Evolutionary conservation across 1,139 yeast species (phyloP).

Genomic region (Candida sanyaensis): DNA sequence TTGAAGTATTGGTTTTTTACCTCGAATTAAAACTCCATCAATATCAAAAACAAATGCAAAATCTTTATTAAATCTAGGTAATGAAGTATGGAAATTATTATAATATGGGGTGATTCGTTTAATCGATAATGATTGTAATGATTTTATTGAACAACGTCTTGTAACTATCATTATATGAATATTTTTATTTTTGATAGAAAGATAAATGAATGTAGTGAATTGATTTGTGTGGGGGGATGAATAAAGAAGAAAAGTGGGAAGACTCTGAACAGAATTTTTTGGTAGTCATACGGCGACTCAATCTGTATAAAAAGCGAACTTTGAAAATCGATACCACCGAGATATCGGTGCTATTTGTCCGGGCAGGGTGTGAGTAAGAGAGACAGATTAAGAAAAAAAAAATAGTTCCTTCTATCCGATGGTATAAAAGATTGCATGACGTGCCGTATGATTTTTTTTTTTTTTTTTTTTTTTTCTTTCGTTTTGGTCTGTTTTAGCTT

Average conservation of each 20-base stretch:
- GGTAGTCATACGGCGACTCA: constrained; percentile 2
- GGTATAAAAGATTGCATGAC: neutral
- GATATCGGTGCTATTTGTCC: neutral
- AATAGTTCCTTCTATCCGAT: constrained; percentile 1
- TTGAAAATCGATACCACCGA: neutral
- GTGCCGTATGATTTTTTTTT: constrained; percentile 1
- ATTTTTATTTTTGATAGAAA: neutral
- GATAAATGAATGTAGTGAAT: neutral
- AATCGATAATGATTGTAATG: neutral
- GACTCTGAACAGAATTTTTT: neutral
- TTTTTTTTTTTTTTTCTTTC: too few species aligned
- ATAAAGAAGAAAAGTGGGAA: neutral
- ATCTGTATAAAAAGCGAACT: neutral
- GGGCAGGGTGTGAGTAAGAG: neutral
- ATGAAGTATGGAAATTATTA: constrained; percentile 2
- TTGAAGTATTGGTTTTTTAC: constrained; percentile 64
- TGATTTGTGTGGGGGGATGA: too few species aligned
- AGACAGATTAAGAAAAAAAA: neutral
- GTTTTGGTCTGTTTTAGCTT: too few species aligned
- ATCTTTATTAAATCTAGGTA: constrained; percentile 3
- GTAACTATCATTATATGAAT: constrained; percentile 3
- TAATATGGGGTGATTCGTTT: neutral
- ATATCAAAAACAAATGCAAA: constrained; percentile 47
- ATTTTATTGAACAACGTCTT: constrained; percentile 2
- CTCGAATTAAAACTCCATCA: constrained; percentile 91